These are phyloP conservation scores for Trichoderma atrobrunneum DNA, from an alignment of 2,329 filamentous ascomycete species.

Conservation along the genomic window DNA sequence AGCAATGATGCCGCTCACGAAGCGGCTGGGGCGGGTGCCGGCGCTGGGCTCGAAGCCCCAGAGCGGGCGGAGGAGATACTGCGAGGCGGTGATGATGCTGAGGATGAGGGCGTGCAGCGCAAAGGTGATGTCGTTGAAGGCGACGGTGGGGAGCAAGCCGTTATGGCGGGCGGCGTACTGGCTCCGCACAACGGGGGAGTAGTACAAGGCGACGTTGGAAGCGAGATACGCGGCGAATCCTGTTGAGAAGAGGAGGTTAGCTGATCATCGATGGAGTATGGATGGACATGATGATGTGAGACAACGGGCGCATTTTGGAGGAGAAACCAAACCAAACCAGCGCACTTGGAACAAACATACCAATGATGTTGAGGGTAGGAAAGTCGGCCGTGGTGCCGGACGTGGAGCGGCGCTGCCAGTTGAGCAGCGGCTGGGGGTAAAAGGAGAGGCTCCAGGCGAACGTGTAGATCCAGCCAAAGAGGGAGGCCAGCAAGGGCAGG, in stretches of 20 bases:
- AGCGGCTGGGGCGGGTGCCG: conserved; percentile 54
- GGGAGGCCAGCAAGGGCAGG: conserved; percentile 49
- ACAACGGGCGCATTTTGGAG: background rate
- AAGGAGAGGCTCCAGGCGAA: conserved; percentile 83
- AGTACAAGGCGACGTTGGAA: conserved; percentile 74
- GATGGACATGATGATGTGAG: background rate
- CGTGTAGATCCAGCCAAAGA: conserved; percentile 75
- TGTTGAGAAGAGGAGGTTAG: conserved; percentile 23
- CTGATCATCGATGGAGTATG: background rate
- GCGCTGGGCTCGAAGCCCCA: conserved; percentile 71
- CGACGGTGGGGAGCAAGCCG: conserved; percentile 76
- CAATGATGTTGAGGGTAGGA: conserved; percentile 68
- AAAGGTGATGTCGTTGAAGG: conserved; percentile 87
- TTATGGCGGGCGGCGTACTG: conserved; percentile 82
- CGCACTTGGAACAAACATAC: conserved; percentile 34
- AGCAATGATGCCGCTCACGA: conserved; percentile 66
- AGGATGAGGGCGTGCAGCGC: conserved; percentile 76
- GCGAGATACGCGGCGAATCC: conserved; percentile 74
- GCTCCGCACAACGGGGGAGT: conserved; percentile 69
- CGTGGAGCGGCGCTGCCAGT: conserved; percentile 73
- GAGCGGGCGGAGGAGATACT: conserved; percentile 65
- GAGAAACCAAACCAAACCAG: too few relatives aligned
- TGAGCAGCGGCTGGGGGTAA: conserved; percentile 85
- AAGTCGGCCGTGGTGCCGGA: conserved; percentile 86
- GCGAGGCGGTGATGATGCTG: conserved; percentile 69